Evolutionary conservation across 352 stramenopile genomes (phyloP), one percentile per base, ranked within the genome.

Genomic region (Pythium diclinum): DNA sequence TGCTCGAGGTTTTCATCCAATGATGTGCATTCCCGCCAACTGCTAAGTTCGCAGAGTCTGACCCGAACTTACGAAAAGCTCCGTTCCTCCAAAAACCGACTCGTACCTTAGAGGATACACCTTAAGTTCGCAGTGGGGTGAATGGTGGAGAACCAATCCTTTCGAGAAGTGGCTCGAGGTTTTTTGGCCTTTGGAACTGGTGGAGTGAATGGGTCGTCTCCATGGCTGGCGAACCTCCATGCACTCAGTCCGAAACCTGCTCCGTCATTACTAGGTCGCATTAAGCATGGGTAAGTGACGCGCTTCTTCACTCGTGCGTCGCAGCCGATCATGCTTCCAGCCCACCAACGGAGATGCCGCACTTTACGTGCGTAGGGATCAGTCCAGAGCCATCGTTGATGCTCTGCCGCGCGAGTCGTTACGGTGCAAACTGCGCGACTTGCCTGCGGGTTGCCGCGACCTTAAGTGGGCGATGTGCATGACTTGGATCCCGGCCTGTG

Each of bases 211-310:
- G 61, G 47, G 52, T 51, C 40, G 38, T 55, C 42, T 66, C 3
- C 36, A 62, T 62, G 56, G 54, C 14, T 16, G 11, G 16, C 23
- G 32, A 19, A 9, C 25, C n/a, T 30, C 6, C 5, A 42, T 33
- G 5, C 28, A 19, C 52, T 66, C 78, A 92, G 77, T 88, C 81
- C 81, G 75, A 82, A 89, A 90, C 79, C 84, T 84, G 87, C 83
- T 92, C 84, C 84, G 84, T 89, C 76, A 81, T 66, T 69, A 55
- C 58, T 73, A 74, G 66, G 72, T 76, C 73, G 47, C 36, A 72
- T 69, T 75, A 88, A 89, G 77, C 78, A 92, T 92, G 84, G 84
- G 84, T 92, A 92, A 88, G 84, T 79, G 77, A 75, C 61, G 59
- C 61, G 63, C 67, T 40, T 69, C 58, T 23, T 42, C 19, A 28